Percentiles rank a stretch among this genome's conserved stretches.
phyloP scores from a whole-genome alignment of 495 filamentous ascomycete species.

The Aspergillus cristatus region DNA sequence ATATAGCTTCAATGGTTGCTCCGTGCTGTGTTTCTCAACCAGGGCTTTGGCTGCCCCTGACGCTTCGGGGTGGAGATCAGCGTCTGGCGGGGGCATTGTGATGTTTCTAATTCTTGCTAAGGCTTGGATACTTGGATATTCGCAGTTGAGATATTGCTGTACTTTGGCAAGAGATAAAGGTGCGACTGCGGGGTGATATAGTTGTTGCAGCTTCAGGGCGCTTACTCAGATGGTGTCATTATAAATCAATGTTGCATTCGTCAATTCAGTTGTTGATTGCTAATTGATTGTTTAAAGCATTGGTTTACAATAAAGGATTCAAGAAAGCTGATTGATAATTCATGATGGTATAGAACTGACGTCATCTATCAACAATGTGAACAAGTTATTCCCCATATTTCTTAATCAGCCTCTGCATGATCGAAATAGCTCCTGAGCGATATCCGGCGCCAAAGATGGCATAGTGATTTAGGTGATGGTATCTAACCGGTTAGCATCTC shows the following conservation, averaged over 20 bases:
- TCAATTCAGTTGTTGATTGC: too few relatives aligned
- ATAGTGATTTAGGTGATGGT: slow-evolving; percentile 87
- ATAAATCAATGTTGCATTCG: too few relatives aligned
- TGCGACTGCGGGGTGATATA: too few relatives aligned
- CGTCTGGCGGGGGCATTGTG: slow-evolving; percentile 22
- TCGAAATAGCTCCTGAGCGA: slow-evolving; percentile 58
- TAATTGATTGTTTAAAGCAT: slow-evolving; percentile 1
- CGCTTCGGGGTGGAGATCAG: slow-evolving; percentile 42
- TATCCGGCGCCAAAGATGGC: slow-evolving; percentile 77
- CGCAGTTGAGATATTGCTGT: too few relatives aligned
- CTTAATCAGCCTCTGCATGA: slow-evolving; percentile 58
- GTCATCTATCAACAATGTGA: too few relatives aligned
- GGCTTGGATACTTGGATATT: slow-evolving; percentile 8
- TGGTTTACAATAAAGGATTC: too few relatives aligned
- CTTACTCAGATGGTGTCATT: slow-evolving; percentile 3
- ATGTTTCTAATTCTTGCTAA: too few relatives aligned
- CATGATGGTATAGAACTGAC: too few relatives aligned
- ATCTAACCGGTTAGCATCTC: slow-evolving; percentile 38
- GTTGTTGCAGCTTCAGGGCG: not conserved
- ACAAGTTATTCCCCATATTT: slow-evolving; percentile 47
- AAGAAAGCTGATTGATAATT: too few relatives aligned
- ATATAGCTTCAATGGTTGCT: slow-evolving; percentile 52
- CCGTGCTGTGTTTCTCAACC: slow-evolving; percentile 38
- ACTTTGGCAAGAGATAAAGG: too few relatives aligned
- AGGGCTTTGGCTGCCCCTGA: slow-evolving; percentile 41